phyloP scores from a whole-genome alignment of 192 early-diverging fungal genomes.

The Lunasporangiospora selenospora region DNA sequence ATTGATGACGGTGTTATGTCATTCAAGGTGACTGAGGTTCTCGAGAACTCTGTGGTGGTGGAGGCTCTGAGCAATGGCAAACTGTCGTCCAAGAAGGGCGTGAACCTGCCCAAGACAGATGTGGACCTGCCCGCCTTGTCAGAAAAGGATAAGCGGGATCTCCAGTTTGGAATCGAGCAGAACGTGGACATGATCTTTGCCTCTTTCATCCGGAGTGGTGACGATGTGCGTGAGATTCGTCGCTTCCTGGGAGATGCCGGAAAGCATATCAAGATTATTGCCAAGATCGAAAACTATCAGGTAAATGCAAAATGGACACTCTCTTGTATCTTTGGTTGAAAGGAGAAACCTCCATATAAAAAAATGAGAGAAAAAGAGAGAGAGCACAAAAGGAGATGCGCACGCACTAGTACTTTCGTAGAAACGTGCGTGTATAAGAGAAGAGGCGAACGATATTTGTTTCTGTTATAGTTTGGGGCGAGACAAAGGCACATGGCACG shows the following conservation, averaged over 20 bases:
- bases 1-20: constrained; percentile 95
- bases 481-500: background rate
- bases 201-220: constrained; percentile 89
- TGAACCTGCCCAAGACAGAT: constrained; percentile 86
- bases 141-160: constrained; percentile 86
- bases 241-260: constrained; percentile 76
- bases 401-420: too few species aligned
- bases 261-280: constrained; percentile 91
- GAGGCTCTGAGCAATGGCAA: constrained; percentile 79
- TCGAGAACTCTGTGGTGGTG: constrained; percentile 60
- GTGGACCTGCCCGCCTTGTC: constrained; percentile 92
- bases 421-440: too few species aligned
- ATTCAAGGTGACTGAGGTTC: constrained; percentile 85
- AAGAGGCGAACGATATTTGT: too few species aligned
- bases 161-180: constrained; percentile 88
- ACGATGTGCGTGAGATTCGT: constrained; percentile 91
- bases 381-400: too few species aligned
- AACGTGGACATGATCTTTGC: constrained; percentile 94
- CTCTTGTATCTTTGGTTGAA: background rate
- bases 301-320: constrained; percentile 6
- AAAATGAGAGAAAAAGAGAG: background rate
- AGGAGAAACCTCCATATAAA: background rate
- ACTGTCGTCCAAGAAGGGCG: constrained; percentile 89
- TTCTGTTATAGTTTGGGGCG: background rate
- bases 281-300: constrained; percentile 91